These are phyloP conservation scores for Aureobasidium sp. DNA, from an alignment of 2,329 filamentous ascomycete species.

Conservation along the genomic window DNA sequence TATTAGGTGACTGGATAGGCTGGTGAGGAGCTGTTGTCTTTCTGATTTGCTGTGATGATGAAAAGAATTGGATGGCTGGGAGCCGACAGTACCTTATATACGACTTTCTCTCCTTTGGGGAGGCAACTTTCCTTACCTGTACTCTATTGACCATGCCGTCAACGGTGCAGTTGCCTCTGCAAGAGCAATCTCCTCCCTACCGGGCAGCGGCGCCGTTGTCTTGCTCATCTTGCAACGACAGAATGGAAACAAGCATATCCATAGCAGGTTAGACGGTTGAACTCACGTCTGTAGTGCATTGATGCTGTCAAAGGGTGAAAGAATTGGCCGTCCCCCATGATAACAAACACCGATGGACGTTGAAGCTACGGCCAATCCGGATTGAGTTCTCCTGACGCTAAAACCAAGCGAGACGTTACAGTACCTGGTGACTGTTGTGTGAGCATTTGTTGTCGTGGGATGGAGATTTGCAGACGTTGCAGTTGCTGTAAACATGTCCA, in stretches of 20 bases:
- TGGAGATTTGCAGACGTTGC: constrained; percentile 1
- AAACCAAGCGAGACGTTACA: constrained; percentile 3
- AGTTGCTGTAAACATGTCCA: not conserved
- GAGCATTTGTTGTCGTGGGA: constrained; percentile 1
- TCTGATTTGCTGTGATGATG: constrained; percentile 15
- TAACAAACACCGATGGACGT: constrained; percentile 2
- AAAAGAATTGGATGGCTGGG: constrained; percentile 16
- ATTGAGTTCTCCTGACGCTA: constrained; percentile 14
- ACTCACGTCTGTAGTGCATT: not conserved
- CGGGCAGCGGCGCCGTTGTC: constrained; percentile 10
- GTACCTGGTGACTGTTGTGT: constrained; percentile 4
- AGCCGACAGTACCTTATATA: constrained; percentile 3
- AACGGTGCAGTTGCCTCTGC: constrained; percentile 2
- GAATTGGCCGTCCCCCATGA: not conserved
- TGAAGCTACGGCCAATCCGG: constrained; percentile 6
- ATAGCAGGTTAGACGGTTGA: constrained; percentile 7
- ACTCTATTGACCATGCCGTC: constrained; percentile 1
- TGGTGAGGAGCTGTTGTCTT: constrained; percentile 15
- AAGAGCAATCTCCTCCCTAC: constrained; percentile 13
- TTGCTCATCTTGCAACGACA: constrained; percentile 14
- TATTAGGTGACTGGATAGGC: constrained; percentile 15
- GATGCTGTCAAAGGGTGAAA: constrained; percentile 4
- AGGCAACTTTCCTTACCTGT: not conserved
- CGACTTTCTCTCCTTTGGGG: not conserved
- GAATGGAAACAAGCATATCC: constrained; percentile 10